Base-by-base conservation (phyloP, 2,329 filamentous ascomycete species). In the Botryotinia convoluta region DNA sequence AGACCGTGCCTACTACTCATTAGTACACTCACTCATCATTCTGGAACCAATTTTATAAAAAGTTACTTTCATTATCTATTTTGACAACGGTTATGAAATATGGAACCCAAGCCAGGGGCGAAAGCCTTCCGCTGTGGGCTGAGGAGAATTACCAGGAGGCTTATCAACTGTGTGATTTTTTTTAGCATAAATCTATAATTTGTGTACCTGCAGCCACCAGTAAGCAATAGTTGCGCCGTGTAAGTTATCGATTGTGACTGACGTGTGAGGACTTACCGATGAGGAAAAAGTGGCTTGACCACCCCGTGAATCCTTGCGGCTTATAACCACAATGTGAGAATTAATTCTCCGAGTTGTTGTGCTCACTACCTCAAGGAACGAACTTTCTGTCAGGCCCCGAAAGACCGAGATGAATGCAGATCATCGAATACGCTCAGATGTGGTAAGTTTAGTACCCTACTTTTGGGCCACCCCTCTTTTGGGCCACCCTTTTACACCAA, bases 191-290 rank as follows among this genome's bases (percentile, higher is more conserved):
- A 39, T 26, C 10, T 60, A 7, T 45, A n/a, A 57, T 32, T 3
- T 9, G n/a, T 57, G 45, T 65, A 71, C 61, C 44, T 51, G 32
- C 42, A 71, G 48, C 20, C 35, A 32, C 16, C 18, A 26, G 35
- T 39, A 68, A 68, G 16, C 26, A 22, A 42, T 39, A 57, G 16
- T 32, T 57, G 26, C 14, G 20, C 5, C 20, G 18, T 45, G 29
- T 32, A 64, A 39, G 7, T 32, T 61, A 48, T 71, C 68, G 32
- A 39, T 29, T 62, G 68, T 71, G 22, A 71, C 51, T 35, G 42
- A 16, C 16, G 1, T 45, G 42, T 64, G 62, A 64, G 10, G 29
- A 48, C 29, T 35, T 44, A 65, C 42, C 32, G 42, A 48, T 20
- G 39, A 64, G n/a, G 29, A 32, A 35, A 26, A 37, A 7, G 32